Base-by-base conservation (phyloP, 2,329 filamentous ascomycete genomes). In the Tolypocladium amazonense region DNA sequence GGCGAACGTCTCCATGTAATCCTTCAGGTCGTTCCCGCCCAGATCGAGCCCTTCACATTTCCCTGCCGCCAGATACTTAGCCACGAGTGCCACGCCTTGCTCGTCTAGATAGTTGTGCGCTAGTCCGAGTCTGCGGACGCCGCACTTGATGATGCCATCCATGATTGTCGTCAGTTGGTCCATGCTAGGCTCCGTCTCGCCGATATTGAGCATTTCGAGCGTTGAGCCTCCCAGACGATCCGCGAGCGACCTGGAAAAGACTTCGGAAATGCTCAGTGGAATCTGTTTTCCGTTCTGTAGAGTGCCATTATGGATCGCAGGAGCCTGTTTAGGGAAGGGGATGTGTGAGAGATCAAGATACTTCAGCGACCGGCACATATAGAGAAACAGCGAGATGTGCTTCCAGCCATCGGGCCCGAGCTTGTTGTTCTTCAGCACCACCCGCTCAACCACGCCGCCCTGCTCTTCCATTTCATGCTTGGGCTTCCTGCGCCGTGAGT, bases 351-450 rank as follows among this genome's bases (percentile, higher is more conserved):
- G 72, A 71, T 99, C 94, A 30, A 97, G 82, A 7, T 84, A 88
- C 71, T 92, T 92, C 59, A 99, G 79, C 1, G 92, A 92, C 62
- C 86, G 87, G 66, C 90, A 96, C 78, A 97, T 87, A 73, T 96
- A 90, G 58, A 96, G 80, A 70, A 97, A 99, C 8, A 96, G 78
- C 47, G 88, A 88, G 60, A 97, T 86, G 70, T 97, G 86, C 67
- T 88, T 92, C 94, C 94, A 99, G 20, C 93, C 94, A 63, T 95
- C 88, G 0, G 81, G 79, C 0, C 90, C 89, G 61, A 97, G 87
- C 68, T 92, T 93, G 70, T 97, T 97, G 74, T 95, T 91, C 75
- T 95, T 96, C 50, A 99, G 75, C 1, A 90, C 88, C 8, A 99
- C 76, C 62, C 91, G 89, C 75, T 97, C 92, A 5, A 97, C 84